Evolutionary conservation across 148 eudicot genomes (phyloP).

Genomic region (Silene latifolia): DNA sequence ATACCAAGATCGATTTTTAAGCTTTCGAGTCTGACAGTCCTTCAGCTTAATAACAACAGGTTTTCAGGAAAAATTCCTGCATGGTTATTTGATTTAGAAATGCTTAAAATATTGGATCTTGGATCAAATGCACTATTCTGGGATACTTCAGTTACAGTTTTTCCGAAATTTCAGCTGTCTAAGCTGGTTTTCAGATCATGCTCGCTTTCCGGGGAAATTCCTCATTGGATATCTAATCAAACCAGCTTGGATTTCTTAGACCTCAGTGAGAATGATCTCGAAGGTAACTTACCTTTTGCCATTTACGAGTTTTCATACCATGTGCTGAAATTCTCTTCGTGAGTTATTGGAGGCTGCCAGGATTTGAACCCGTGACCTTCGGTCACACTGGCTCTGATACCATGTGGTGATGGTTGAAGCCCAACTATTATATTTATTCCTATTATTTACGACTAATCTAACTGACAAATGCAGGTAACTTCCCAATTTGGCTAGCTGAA

Average conservation of each 20-base stretch:
- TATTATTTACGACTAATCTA: too few relatives aligned
- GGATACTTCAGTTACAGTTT: conserved; percentile 28
- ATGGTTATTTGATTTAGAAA: conserved; percentile 38
- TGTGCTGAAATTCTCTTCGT: too few relatives aligned
- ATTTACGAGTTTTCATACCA: too few relatives aligned
- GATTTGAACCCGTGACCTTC: too few relatives aligned
- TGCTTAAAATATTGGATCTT: conserved; percentile 28
- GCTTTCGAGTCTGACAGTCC: conserved; percentile 31
- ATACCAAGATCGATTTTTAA: conserved; percentile 36
- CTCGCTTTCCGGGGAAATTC: conserved; percentile 39
- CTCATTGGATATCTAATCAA: conserved; percentile 47
- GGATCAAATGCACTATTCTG: conserved; percentile 36
- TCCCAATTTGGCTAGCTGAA: conserved; percentile 50
- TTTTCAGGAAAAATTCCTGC: conserved; percentile 41
- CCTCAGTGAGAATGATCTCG: conserved; percentile 40
- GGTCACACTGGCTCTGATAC: too few relatives aligned
- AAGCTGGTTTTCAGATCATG: conserved; percentile 41
- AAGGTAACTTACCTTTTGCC: conserved; percentile 31
- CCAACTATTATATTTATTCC: too few relatives aligned
- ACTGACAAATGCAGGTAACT: conserved; percentile 2
- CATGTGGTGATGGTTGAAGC: too few relatives aligned
- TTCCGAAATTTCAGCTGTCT: conserved; percentile 39
- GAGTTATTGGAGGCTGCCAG: too few relatives aligned
- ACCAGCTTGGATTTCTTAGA: conserved; percentile 40
- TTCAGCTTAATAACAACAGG: conserved; percentile 35